A percentile compares a stretch with the other conserved stretches of the same genome.
phyloP scores from a whole-genome alignment of 2,329 filamentous ascomycete species.

The Pseudofabraea citricarpa region DNA sequence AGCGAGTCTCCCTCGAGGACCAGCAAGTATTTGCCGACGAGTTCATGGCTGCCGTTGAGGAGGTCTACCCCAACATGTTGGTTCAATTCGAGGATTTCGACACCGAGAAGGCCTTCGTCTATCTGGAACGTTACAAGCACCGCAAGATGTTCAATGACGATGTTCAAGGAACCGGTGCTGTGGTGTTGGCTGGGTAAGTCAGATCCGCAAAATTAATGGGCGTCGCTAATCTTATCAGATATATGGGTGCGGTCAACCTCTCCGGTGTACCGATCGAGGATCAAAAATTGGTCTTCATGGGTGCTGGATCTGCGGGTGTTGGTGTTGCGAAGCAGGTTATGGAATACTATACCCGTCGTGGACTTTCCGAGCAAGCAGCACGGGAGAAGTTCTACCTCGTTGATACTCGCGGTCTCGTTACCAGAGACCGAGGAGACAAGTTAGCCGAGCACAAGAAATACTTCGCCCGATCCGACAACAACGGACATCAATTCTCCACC shows the following conservation, averaged over 20 bases:
- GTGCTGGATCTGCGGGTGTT: constrained; percentile 90
- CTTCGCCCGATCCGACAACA: constrained; percentile 61
- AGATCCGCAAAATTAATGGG: too few species aligned
- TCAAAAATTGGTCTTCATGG: constrained; percentile 93
- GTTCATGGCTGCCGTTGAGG: constrained; percentile 86
- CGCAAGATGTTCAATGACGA: constrained; percentile 99
- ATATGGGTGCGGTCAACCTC: constrained; percentile 71
- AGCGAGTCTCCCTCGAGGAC: constrained; percentile 71
- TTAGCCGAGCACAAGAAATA: constrained; percentile 86
- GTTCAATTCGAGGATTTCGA: constrained; percentile 99
- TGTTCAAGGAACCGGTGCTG: constrained; percentile 94
- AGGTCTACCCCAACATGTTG: constrained; percentile 60
- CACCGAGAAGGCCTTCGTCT: constrained; percentile 85
- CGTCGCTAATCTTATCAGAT: too few species aligned
- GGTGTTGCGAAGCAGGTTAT: constrained; percentile 98
- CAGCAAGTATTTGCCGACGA: constrained; percentile 94
- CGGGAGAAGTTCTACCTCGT: constrained; percentile 94
- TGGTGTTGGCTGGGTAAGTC: constrained; percentile 78
- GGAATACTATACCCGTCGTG: constrained; percentile 91
- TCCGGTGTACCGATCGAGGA: constrained; percentile 82
- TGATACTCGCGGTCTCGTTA: constrained; percentile 94
- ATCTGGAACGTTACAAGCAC: constrained; percentile 83
- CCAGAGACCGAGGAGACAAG: constrained; percentile 85
- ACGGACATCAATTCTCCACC: constrained; percentile 66
- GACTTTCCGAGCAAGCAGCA: constrained; percentile 81